Base-by-base conservation (phyloP, 83 land plant species). In the Picea mariana region DNA sequence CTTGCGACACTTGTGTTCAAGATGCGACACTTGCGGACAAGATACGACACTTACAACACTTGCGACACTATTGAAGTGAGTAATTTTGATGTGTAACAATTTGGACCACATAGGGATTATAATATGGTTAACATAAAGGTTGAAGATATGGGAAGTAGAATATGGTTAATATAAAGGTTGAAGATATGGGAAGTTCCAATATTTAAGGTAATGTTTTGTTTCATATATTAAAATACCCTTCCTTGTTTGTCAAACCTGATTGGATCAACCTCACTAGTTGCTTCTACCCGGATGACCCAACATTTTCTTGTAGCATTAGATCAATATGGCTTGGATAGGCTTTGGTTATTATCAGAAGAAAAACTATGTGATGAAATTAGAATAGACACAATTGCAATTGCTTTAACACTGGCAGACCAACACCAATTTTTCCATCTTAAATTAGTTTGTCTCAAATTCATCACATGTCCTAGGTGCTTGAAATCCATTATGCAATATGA, bases 291-390 rank as follows among this genome's bases (percentile, higher is more conserved):
- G 62, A 81, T 96, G 88, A 90, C 91, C n/a, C 99, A 96, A 84
- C 99, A 96, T 79, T 82, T 96, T 21, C 80, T 96, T 58, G 99
- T 93, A 40, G 99, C 96, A 55, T 93, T 96, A 55, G 99, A 96
- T 79, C 76, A 89, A 6, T 96, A 83, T 84, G 92, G 94, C 15
- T 81, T 96, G 69, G 99, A 96, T 21, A 86, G 98, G 61, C 83
- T 96, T 16, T 89, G 90, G 66, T 59, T 93, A 55, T 23, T 96
- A 23, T 96, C 98, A 65, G 99, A 96, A 83, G 86, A 98, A 65
- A 93, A 89, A 76, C 71, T 96, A 55, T 94, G 95, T 88, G 86
- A 90, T 80, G 88, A 89, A 60, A 83, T 96, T n/a, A 91, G 62
- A 67, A 84, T 84, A 66, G 92, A 94, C 75, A 96, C 97, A 18